Evolutionary conservation across 2,329 filamentous ascomycete species (phyloP), one percentile per base, ranked within the genome.

Genomic region (Furcasterigmium furcatum): DNA sequence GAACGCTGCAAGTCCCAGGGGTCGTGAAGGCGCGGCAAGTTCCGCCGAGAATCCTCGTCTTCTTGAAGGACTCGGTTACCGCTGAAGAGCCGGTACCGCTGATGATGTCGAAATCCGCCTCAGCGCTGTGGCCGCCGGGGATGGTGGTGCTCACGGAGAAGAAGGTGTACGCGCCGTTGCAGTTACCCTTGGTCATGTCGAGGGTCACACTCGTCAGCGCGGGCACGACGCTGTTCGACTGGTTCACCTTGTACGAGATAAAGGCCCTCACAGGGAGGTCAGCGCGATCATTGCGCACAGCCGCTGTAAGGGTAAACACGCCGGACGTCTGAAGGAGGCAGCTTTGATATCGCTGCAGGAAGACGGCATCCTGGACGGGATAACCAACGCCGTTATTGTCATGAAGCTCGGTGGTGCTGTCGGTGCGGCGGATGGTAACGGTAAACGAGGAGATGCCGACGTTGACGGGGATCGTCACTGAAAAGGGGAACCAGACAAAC

Each of bases 391-490:
- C 79, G 52, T 83, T 83, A 58, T 84, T 84, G 55, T 81, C 72
- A 51, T 72, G 74, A 0, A 58, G 57, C 46, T 70, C 60, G 19
- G 61, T 71, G 14, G 67, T 64, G 7, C 77, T 79, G 48, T 72
- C 69, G 4, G 63, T 66, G 44, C 70, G 63, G 45, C 71, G 75
- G 43, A 84, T 55, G 2, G 76, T 62, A 55, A 82, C 58, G 50
- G 70, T 71, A 66, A 87, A 79, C 52, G 84, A 74, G 34, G 84
- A 75, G 63, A 88, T 79, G 51, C 85, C 72, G 46, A 77, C 67
- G 47, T 77, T 64, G 52, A 80, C 68, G 50, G 78, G 60, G 54
- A 91, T 74, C 46, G 77, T 63, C 22, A 58, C 53, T n/a, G 62
- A 53, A 30, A 76, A 62, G n/a, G 70, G 73, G 52, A 69, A 76